A percentile compares a stretch with the other conserved stretches of the same genome.
These are phyloP conservation scores for Berberis vulgaris DNA, from an alignment of 164 flowering plant genomes.

Conservation along the genomic window DNA sequence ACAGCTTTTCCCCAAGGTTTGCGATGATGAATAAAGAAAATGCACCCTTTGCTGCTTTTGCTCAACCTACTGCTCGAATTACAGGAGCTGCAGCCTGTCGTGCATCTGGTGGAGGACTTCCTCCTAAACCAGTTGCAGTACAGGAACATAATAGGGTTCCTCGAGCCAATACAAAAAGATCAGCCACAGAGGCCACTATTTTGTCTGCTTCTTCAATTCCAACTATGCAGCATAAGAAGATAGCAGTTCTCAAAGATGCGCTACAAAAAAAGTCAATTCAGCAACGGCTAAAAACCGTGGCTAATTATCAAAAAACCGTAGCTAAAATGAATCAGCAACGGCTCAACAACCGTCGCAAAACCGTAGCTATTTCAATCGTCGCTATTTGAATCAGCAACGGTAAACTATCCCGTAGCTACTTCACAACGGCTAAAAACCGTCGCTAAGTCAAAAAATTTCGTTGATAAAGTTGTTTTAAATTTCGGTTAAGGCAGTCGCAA, in stretches of 20 bases:
- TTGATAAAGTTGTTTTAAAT: no score
- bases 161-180: constrained; percentile 32
- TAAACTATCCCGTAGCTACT: no score
- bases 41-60: constrained; percentile 13
- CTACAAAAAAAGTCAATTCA: no score
- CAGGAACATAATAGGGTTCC: constrained; percentile 20
- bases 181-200: constrained; percentile 37
- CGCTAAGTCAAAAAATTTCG: no score
- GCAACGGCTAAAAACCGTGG: no score
- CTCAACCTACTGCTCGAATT: constrained; percentile 32
- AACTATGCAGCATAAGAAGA: constrained; percentile 39
- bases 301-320: no score
- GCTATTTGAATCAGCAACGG: no score
- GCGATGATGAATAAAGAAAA: constrained; percentile 51
- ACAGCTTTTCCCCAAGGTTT: constrained; percentile 11
- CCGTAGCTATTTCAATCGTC: no score
- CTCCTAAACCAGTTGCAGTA: constrained; percentile 20
- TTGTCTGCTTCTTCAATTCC: constrained; percentile 12
- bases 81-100: constrained; percentile 57
- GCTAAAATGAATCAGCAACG: no score
- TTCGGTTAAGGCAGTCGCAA: no score
- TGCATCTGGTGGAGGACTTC: constrained; percentile 26
- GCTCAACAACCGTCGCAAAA: no score
- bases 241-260: constrained; percentile 66
- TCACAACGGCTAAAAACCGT: no score